Conservation (phyloP, 441 rosid species). For the Erodium chrysanthum region DNA sequence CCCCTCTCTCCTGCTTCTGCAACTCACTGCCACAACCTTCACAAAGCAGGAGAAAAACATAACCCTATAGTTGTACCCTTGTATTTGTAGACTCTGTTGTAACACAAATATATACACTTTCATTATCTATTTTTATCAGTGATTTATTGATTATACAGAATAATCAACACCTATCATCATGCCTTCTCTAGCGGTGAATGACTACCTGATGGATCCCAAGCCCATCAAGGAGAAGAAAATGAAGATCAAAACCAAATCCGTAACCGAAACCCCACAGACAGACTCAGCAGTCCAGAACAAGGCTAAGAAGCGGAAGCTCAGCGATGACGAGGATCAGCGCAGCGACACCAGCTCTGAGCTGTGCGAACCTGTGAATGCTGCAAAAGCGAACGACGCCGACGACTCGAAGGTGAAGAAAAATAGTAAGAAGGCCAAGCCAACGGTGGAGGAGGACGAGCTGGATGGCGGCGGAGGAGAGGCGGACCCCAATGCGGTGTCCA, state of each 20-base stretch:
- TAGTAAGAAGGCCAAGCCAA: conserved; percentile 41
- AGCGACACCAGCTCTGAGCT: conserved; percentile 73
- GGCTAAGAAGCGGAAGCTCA: conserved; percentile 11
- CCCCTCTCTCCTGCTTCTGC: conserved; percentile 44
- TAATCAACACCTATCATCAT: conserved; percentile 19
- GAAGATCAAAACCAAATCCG: conserved; percentile 39
- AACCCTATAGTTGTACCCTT: background rate
- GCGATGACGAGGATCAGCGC: conserved; percentile 32
- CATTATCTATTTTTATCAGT: background rate
- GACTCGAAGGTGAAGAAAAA: conserved; percentile 25
- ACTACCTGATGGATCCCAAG: conserved; percentile 9
- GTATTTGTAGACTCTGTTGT: too few relatives aligned
- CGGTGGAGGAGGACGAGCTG: conserved; percentile 28
- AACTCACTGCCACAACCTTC: conserved; percentile 4
- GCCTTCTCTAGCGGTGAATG: conserved; percentile 45
- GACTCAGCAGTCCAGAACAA: conserved; percentile 17
- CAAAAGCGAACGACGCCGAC: conserved; percentile 7
- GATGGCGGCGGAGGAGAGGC: conserved; percentile 20
- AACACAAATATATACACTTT: background rate
- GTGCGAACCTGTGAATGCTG: conserved; percentile 35
- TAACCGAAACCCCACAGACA: conserved; percentile 24
- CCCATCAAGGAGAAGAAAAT: conserved; percentile 43
- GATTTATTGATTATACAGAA: background rate
- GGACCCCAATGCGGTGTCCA: conserved; percentile 55
- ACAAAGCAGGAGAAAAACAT: conserved; percentile 29